Conservation (phyloP, 176 grass and related monocot species). For the Puccinellia tenuiflora region DNA sequence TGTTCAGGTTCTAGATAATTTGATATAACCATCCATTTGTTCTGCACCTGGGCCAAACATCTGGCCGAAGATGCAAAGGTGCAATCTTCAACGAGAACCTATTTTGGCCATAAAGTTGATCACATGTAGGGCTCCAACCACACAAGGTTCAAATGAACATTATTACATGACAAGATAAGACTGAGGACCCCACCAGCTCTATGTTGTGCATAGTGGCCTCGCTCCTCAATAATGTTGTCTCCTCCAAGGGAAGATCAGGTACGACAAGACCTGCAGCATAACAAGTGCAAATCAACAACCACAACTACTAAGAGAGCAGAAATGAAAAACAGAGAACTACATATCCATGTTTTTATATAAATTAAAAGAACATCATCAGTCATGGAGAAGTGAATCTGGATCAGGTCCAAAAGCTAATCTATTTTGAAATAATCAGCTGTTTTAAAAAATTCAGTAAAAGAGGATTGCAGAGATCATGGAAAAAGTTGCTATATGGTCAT, state of each 20-base stretch:
- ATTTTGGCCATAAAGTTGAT: not conserved
- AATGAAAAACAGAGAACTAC: not conserved
- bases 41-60: not conserved
- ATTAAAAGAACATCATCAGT: not conserved
- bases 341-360: not conserved
- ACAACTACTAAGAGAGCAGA: not conserved
- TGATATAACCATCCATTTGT: not conserved
- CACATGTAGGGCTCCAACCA: not conserved
- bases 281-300: not conserved
- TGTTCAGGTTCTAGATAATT: not conserved
- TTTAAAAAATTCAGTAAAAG: not conserved
- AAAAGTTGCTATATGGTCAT: not conserved
- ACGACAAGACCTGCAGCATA: constrained; percentile 73
- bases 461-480: not conserved
- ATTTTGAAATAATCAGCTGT: not conserved
- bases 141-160: not conserved
- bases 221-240: constrained; percentile 55
- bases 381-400: not conserved
- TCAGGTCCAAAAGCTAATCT: not conserved
- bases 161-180: constrained; percentile 4
- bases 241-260: constrained; percentile 94
- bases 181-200: constrained; percentile 59
- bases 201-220: constrained; percentile 65
- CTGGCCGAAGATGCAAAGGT: not conserved
- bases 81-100: not conserved